Conservation (phyloP, 192 early-diverging fungal genomes). For the Helicostylum pulchrum region DNA sequence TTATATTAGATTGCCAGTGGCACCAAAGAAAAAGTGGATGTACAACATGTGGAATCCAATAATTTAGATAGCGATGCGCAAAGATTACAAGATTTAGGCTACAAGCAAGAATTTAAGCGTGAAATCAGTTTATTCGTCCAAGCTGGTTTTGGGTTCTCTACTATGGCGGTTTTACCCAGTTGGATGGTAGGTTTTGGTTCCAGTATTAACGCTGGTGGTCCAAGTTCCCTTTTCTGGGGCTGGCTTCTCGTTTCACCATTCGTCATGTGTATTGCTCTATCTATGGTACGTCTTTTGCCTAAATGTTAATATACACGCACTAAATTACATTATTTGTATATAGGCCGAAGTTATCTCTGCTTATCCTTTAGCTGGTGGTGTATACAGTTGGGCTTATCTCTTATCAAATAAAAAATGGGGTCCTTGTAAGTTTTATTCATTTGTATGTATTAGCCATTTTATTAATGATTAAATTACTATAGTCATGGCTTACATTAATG, state of each 20-base stretch:
- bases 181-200: constrained; percentile 27
- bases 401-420: constrained; percentile 24
- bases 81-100: constrained; percentile 48
- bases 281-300: constrained; percentile 16
- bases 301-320: too few species aligned
- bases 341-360: neutral
- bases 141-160: constrained; percentile 44
- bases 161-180: constrained; percentile 42
- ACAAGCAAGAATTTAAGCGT: constrained; percentile 50
- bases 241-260: constrained; percentile 40
- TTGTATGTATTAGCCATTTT: neutral
- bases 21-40: neutral
- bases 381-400: constrained; percentile 27
- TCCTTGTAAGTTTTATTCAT: constrained; percentile 20
- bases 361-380: constrained; percentile 32
- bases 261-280: constrained; percentile 39
- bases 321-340: too few species aligned
- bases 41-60: constrained; percentile 1
- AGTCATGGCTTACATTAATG: constrained; percentile 31
- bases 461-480: neutral
- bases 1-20: too few species aligned
- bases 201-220: constrained; percentile 8
- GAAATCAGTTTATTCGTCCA: constrained; percentile 42
- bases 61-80: constrained; percentile 30
- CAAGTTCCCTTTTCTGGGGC: constrained; percentile 16